These are phyloP conservation scores for Dissophora ornata DNA, from an alignment of 192 early-diverging fungal genomes.

Conservation along the genomic window DNA sequence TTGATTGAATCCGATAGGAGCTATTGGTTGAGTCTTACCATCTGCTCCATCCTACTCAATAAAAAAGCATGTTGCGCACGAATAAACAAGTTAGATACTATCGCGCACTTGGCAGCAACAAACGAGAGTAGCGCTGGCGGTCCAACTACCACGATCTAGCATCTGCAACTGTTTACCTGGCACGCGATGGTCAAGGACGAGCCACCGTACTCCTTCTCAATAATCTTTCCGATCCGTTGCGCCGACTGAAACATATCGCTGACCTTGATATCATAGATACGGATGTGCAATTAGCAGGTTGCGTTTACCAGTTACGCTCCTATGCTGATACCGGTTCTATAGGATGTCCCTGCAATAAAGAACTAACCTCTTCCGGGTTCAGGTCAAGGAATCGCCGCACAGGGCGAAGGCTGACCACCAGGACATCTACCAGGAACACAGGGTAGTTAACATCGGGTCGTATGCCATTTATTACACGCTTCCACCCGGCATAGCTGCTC, in stretches of 20 bases:
- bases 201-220: conserved; percentile 80
- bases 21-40: conserved; percentile 52
- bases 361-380: conserved; percentile 75
- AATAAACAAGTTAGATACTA: too few relatives aligned
- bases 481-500: too few relatives aligned
- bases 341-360: not conserved
- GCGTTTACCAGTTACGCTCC: too few relatives aligned
- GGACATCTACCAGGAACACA: conserved; percentile 71
- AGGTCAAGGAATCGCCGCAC: conserved; percentile 82
- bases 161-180: conserved; percentile 61
- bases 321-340: too few relatives aligned
- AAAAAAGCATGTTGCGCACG: conserved; percentile 1
- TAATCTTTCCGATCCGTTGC: conserved; percentile 76
- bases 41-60: conserved; percentile 72
- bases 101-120: too few relatives aligned
- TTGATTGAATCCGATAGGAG: too few relatives aligned
- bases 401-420: conserved; percentile 77
- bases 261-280: conserved; percentile 31
- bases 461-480: too few relatives aligned
- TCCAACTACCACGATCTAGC: too few relatives aligned
- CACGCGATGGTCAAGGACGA: conserved; percentile 84
- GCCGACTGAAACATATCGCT: conserved; percentile 84
- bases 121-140: too few relatives aligned
- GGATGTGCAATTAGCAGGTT: too few relatives aligned
- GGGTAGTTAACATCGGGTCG: too few relatives aligned